phyloP scores from a whole-genome alignment of 2,329 filamentous ascomycete genomes.

The Cordyceps pruinosa region DNA sequence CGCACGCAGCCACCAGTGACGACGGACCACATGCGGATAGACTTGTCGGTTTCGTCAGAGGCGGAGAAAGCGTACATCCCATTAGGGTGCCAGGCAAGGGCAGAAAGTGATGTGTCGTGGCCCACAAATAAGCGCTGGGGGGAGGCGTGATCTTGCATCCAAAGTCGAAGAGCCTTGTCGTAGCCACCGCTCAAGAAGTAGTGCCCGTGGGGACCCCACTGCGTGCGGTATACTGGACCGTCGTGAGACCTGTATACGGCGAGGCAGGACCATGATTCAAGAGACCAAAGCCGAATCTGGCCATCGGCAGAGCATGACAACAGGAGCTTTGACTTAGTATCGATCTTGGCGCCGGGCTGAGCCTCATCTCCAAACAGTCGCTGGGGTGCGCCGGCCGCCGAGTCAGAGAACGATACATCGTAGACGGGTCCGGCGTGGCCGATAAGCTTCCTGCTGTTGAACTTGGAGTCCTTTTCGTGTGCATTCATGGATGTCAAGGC shows the following conservation, averaged over 20 bases:
- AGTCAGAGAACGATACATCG: slow-evolving; percentile 75
- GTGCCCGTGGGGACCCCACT: slow-evolving; percentile 89
- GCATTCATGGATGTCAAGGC: slow-evolving; percentile 62
- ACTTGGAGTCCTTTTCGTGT: slow-evolving; percentile 52
- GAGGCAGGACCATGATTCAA: slow-evolving; percentile 86
- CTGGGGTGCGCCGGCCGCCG: slow-evolving; percentile 49
- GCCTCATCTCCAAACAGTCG: slow-evolving; percentile 45
- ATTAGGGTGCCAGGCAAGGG: slow-evolving; percentile 90
- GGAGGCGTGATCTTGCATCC: slow-evolving; percentile 88
- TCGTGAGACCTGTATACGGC: slow-evolving; percentile 93
- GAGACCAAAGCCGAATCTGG: slow-evolving; percentile 84
- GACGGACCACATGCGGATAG: slow-evolving; percentile 96
- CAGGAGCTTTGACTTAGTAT: slow-evolving; percentile 63
- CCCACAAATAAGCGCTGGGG: slow-evolving; percentile 83
- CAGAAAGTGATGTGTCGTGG: slow-evolving; percentile 88
- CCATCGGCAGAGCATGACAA: slow-evolving; percentile 84
- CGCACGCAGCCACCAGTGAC: slow-evolving; percentile 79
- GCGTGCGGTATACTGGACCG: slow-evolving; percentile 78
- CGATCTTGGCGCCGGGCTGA: slow-evolving; percentile 33
- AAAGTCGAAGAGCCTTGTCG: slow-evolving; percentile 85
- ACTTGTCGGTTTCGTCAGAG: slow-evolving; percentile 77
- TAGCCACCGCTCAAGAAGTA: slow-evolving; percentile 87
- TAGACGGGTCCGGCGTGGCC: slow-evolving; percentile 90
- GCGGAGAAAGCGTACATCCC: slow-evolving; percentile 89
- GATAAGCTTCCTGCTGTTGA: slow-evolving; percentile 64